phyloP scores from a whole-genome alignment of 2,329 filamentous ascomycete genomes.

The Apiospora kogelbergensis region DNA sequence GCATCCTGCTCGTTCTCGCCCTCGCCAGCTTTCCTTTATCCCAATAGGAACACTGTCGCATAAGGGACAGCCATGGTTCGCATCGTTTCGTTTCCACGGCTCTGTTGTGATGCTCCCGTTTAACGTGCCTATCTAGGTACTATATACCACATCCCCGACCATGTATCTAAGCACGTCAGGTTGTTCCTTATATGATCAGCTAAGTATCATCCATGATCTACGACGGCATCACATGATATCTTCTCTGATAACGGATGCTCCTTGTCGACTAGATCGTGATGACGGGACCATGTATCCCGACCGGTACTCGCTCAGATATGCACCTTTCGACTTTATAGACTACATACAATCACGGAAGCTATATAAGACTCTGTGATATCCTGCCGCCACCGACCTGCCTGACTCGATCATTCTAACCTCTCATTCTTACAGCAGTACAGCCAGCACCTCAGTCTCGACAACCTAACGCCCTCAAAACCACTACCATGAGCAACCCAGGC shows the following conservation, averaged over 20 bases:
- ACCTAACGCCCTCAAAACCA: not conserved
- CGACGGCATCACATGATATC: not conserved
- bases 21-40: not conserved
- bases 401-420: not conserved
- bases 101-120: not conserved
- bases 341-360: not conserved
- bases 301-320: not conserved
- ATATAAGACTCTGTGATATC: not conserved
- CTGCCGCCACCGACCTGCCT: not conserved
- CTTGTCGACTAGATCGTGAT: not conserved
- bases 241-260: not conserved
- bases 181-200: not conserved
- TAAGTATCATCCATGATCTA: not conserved
- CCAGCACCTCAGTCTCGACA: not conserved
- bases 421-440: conserved; percentile 10
- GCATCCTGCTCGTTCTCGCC: not conserved
- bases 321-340: not conserved
- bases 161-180: not conserved
- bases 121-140: not conserved
- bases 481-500: not conserved
- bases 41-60: not conserved
- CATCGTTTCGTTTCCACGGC: not conserved
- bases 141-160: too few species aligned
- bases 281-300: not conserved
- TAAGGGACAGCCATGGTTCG: not conserved